Conservation (phyloP, 2,329 filamentous ascomycete genomes). For the Ophiosphaerella narmari region DNA sequence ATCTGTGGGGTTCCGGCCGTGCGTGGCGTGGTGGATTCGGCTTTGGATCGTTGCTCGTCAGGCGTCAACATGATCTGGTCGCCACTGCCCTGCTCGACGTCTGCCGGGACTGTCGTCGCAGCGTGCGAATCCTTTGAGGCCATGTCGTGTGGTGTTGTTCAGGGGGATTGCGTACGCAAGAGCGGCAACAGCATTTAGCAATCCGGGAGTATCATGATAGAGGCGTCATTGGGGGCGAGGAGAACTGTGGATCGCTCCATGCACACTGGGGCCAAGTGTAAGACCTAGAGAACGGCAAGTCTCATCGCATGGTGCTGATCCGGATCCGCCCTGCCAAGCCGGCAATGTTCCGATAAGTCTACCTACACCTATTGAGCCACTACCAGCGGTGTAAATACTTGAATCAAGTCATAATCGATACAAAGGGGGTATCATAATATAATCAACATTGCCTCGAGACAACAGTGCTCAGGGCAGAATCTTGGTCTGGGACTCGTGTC, state of each 20-base stretch:
- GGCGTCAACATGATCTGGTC: constrained; percentile 4
- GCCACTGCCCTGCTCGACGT: constrained; percentile 12
- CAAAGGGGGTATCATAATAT: constrained; percentile 15
- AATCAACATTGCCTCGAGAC: neutral
- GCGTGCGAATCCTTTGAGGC: constrained; percentile 1
- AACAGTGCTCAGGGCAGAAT: constrained; percentile 33
- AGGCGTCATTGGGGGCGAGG: neutral
- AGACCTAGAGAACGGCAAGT: neutral
- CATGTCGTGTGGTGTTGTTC: constrained; percentile 6
- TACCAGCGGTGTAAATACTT: too few species aligned
- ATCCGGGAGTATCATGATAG: constrained; percentile 5
- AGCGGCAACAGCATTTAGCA: neutral
- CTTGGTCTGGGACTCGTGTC: constrained; percentile 42
- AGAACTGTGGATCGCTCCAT: neutral
- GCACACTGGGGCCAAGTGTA: neutral
- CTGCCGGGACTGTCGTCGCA: constrained; percentile 6
- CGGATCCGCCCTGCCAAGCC: constrained; percentile 5
- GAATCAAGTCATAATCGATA: neutral
- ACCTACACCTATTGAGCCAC: neutral
- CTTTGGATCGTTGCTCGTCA: constrained; percentile 1
- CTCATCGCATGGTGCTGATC: constrained; percentile 4
- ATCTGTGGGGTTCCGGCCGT: neutral
- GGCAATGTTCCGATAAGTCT: neutral
- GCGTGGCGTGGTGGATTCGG: constrained; percentile 4
- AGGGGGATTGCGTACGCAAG: neutral